Conservation (phyloP, 2,329 filamentous ascomycete genomes). For the Stachybotrys chartarum region DNA sequence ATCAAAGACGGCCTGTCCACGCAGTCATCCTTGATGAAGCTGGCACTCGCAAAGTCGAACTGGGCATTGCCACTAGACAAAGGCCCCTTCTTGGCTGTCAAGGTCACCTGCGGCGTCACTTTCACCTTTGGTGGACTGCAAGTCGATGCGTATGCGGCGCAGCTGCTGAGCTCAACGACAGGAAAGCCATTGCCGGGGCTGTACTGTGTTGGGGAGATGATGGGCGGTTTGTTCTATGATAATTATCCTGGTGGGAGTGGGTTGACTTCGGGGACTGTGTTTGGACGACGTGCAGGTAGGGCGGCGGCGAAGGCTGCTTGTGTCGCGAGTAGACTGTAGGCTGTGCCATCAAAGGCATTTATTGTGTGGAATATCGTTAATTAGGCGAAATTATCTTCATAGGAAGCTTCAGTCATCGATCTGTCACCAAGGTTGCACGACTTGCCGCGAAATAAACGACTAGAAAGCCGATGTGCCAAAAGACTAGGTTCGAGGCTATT, state of each 20-base stretch:
- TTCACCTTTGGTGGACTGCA: constrained; percentile 62
- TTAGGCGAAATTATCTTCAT: too few species aligned
- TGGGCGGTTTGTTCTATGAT: constrained; percentile 56
- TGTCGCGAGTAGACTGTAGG: not conserved
- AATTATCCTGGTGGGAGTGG: constrained; percentile 60
- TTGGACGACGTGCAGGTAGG: constrained; percentile 33
- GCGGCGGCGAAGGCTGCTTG: constrained; percentile 17
- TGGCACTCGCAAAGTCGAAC: constrained; percentile 54
- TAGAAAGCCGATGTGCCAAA: too few species aligned
- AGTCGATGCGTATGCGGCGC: constrained; percentile 45
- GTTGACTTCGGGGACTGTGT: constrained; percentile 51
- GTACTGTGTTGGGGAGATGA: constrained; percentile 24
- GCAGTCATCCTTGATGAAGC: constrained; percentile 33
- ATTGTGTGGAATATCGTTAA: too few species aligned
- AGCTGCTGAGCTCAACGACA: not conserved
- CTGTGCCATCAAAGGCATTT: too few species aligned
- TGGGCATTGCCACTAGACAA: constrained; percentile 55
- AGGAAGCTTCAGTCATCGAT: too few species aligned
- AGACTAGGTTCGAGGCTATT: too few species aligned
- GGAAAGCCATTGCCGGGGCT: not conserved
- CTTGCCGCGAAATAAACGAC: too few species aligned
- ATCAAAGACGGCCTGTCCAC: constrained; percentile 56
- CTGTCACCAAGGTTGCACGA: too few species aligned
- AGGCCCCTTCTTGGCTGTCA: constrained; percentile 54
- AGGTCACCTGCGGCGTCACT: constrained; percentile 58